Evolutionary conservation across 2,329 filamentous ascomycete genomes (phyloP).

Genomic region (Diaporthe humulicola): DNA sequence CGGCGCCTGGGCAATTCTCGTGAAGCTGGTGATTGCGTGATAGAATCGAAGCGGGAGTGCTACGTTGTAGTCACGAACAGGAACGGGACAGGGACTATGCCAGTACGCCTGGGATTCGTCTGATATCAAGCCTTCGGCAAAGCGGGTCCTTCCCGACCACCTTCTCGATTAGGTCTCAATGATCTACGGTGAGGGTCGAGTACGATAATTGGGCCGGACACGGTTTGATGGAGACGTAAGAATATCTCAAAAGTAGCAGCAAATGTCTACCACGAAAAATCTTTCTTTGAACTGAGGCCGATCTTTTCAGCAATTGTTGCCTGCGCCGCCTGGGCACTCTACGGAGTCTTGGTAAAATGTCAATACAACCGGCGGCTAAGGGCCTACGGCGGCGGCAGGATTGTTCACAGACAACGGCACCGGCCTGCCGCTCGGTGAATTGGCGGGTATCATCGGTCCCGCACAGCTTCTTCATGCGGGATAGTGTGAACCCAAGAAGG

Average conservation of each 20-base stretch:
- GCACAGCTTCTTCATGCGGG: slow-evolving; percentile 12
- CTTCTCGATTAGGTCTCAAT: slow-evolving; percentile 23
- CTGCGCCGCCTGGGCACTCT: not conserved
- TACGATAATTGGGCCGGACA: not conserved
- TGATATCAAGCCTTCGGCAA: slow-evolving; percentile 28
- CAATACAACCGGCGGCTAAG: not conserved
- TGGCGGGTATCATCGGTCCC: slow-evolving; percentile 1
- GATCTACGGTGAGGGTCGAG: slow-evolving; percentile 5
- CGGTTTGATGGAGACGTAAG: too few species aligned
- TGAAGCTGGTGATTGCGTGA: not conserved
- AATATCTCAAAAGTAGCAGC: not conserved
- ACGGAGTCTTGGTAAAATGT: not conserved
- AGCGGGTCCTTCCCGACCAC: slow-evolving; percentile 24
- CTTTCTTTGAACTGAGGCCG: too few species aligned
- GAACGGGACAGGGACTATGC: slow-evolving; percentile 9
- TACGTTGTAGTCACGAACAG: not conserved
- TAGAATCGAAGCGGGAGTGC: not conserved
- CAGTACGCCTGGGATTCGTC: not conserved
- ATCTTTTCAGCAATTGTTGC: not conserved
- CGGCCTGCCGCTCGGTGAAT: not conserved
- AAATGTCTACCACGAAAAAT: not conserved
- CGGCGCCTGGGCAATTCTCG: not conserved
- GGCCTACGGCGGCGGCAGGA: not conserved
- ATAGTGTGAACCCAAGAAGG: not conserved
- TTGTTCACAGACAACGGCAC: not conserved